Base-by-base conservation (phyloP, 805 yeast species). In the Priceomyces melissophilus region DNA sequence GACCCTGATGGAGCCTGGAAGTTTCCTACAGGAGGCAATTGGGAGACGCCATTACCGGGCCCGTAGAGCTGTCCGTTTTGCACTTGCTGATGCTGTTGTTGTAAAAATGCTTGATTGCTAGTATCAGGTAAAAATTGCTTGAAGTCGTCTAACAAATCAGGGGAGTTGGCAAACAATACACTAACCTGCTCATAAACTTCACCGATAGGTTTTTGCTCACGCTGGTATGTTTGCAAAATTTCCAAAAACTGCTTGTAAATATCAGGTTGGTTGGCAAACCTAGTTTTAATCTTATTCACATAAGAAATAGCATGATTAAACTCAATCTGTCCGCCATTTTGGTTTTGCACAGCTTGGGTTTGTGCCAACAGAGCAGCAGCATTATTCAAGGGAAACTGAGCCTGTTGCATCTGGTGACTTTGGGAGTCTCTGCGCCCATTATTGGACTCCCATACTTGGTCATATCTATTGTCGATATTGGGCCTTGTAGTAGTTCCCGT, bases 161-260 rank as follows among this genome's bases (percentile, higher is more conserved):
- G 98, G 10, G 96, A 96, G 53, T 87, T 87, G 44, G 87, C 83
- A 67, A 93, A 93, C 39, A 93, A 71, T 5, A 81, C 74, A 1
- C 96, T 85, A 2, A 93, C 96, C 59, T 93, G 97, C 41, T 87
- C 84, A 56, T 93, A 93, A 10, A 93, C 99, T 57, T 93, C 98
- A 38, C 87, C 83, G 39, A 93, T 93, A 36, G 96, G 96, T 57
- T 88, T 85, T 58, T 89, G 95, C 57, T 91, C 99, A 48, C 95
- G 81, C 68, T 93, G 99, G 60, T 91, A 93, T 35, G 97, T 91
- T 62, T 93, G 99, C 52, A 93, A 70, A 43, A 91, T 93, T 61
- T 93, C 99, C 63, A 95, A 71, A 53, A 93, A 93, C 53, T 83
- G 89, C 65, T 93, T 93, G 71, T 93, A 93, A 43, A 90, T 88